Percentiles rank a stretch among this genome's conserved stretches.
These are phyloP conservation scores for Apiotrichum sp. DNA, from an alignment of 1,284 basidiomycete species.

Conservation along the genomic window DNA sequence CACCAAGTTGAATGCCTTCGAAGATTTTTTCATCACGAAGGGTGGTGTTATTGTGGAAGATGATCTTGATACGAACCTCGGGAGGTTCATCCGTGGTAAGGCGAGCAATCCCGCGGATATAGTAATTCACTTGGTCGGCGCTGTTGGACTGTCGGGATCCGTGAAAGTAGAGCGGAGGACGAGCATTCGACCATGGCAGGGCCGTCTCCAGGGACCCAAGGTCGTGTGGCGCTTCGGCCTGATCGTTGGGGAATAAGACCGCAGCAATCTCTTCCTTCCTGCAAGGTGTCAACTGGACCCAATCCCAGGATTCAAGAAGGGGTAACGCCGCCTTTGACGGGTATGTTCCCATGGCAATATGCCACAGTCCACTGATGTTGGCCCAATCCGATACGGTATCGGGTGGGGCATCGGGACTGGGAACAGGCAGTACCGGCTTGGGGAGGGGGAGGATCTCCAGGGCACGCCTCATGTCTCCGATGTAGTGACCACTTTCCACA, in stretches of 20 bases:
- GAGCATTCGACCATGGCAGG: slow-evolving; percentile 25
- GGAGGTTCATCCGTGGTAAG: slow-evolving; percentile 41
- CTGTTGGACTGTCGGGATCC: slow-evolving; percentile 10
- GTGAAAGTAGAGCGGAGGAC: slow-evolving; percentile 36
- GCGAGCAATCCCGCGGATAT: slow-evolving; percentile 20
- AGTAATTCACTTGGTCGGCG: background rate
- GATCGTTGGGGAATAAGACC: background rate
- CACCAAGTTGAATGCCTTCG: slow-evolving; percentile 36
- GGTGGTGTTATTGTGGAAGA: slow-evolving; percentile 30
- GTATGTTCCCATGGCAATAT: background rate
- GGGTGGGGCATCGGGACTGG: background rate
- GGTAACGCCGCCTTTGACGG: background rate
- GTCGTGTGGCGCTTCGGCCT: too few species aligned
- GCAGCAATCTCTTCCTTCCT: background rate
- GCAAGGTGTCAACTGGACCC: background rate
- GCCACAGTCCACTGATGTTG: background rate
- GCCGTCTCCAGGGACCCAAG: slow-evolving; percentile 5
- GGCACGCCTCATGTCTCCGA: background rate
- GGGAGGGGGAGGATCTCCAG: background rate
- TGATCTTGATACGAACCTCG: slow-evolving; percentile 38
- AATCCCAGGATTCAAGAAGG: background rate
- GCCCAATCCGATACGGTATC: background rate
- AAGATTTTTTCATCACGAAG: slow-evolving; percentile 26
- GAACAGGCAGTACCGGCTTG: too few species aligned
- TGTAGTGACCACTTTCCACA: background rate